phyloP scores from a whole-genome alignment of 192 early-diverging fungal genomes.

The Coemansia sp. region DNA sequence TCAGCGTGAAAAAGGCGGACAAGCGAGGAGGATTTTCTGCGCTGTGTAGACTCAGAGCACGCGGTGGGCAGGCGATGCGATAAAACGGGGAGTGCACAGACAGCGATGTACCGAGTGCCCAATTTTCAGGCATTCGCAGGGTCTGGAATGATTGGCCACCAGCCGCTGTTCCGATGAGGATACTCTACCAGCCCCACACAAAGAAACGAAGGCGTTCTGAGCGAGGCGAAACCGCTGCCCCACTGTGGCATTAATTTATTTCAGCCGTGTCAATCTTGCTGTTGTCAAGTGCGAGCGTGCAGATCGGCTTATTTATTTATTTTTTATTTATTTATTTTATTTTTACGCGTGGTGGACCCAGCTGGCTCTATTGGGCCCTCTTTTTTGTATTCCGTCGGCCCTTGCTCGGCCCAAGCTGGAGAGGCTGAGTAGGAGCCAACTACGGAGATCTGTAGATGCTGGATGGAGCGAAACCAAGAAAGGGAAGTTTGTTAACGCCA shows the following conservation, averaged over 20 bases:
- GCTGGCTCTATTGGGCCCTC: not conserved
- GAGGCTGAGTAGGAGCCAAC: not conserved
- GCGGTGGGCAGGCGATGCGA: not conserved
- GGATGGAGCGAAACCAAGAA: not conserved
- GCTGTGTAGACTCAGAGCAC: not conserved
- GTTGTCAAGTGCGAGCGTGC: not conserved
- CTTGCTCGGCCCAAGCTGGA: not conserved
- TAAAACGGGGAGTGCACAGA: not conserved
- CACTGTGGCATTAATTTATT: not conserved
- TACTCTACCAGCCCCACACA: slow-evolving; percentile 8
- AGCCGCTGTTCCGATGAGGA: not conserved
- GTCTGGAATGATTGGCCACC: not conserved
- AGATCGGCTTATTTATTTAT: too few species aligned
- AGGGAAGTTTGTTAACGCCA: not conserved
- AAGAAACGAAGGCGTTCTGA: not conserved
- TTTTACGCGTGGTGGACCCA: not conserved
- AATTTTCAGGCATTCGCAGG: not conserved
- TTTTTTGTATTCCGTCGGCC: not conserved
- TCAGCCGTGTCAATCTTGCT: slow-evolving; percentile 6
- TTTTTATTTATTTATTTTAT: not conserved
- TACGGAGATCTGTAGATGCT: not conserved
- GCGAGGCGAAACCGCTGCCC: too few species aligned
- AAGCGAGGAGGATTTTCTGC: not conserved
- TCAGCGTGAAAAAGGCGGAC: too few species aligned
- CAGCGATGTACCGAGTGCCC: slow-evolving; percentile 1